Evolutionary conservation across 2,329 filamentous ascomycete genomes (phyloP), one percentile per base, ranked within the genome.

Genomic region (Fusarium verrucosum): DNA sequence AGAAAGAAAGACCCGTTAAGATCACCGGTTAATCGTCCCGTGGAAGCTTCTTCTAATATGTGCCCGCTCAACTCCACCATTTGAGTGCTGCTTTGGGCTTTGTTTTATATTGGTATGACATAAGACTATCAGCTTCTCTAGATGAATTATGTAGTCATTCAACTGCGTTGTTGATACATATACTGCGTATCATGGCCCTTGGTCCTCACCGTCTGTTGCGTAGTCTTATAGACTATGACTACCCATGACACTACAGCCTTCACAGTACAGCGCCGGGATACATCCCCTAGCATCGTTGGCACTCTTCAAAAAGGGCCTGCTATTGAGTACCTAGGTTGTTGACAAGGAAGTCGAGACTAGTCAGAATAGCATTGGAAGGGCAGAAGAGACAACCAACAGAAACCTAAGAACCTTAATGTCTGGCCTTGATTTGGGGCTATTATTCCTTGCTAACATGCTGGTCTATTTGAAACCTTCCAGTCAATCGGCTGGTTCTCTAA

Each of bases 21-120:
- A 47, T 59, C 47, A 66, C 40, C 47, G 58, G 43, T 47, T 40
- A 43, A 59, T 56, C 40, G 44, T 65, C 49, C 60, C 61, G 58
- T 52, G 33, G 50, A 63, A 63, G 42, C 49, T 66, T 63, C 47
- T 22, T n/a, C n/a, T n/a, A n/a, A 54, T 17, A 66, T 23, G 26
- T 37, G 36, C 33, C 43, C 19, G 28, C 37, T 30, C 35, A 38
- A 59, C 23, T 51, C 23, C 26, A 38, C 30, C 33, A 20, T 40
- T 35, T 42, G 9, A n/a, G n/a, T 33, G 23, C 37, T 37, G 17
- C 28, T 52, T 51, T 56, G 41, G 37, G 25, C 37, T 43, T 30
- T 22, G 17, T 32, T 36, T 38, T 36, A 30, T 13, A 25, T 56
- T 10, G 26, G 30, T 30, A 26, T 37, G 25, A 20, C 4, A n/a